Conservation (phyloP, 495 filamentous ascomycete genomes). For the Penicillium macrosclerotiorum region DNA sequence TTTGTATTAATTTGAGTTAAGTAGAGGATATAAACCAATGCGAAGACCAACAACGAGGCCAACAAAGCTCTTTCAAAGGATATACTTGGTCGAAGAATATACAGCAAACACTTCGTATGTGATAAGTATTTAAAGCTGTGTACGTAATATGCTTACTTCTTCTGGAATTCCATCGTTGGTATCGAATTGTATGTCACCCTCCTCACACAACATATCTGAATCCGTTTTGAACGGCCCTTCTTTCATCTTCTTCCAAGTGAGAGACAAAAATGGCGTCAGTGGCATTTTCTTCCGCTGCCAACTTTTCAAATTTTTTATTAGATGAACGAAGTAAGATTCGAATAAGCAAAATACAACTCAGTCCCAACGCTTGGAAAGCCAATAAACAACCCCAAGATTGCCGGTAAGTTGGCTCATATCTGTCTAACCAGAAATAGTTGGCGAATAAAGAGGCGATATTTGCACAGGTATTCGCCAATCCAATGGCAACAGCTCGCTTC, state of each 20-base stretch:
- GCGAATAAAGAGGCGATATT: slow-evolving; percentile 12
- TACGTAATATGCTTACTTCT: too few species aligned
- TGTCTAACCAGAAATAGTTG: slow-evolving; percentile 19
- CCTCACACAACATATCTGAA: slow-evolving; percentile 20
- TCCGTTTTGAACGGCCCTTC: slow-evolving; percentile 16
- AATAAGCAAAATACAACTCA: slow-evolving; percentile 15
- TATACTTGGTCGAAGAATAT: too few species aligned
- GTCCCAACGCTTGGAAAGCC: slow-evolving; percentile 14
- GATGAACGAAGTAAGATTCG: slow-evolving; percentile 8
- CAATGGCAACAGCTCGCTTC: slow-evolving; percentile 10
- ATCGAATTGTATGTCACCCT: too few species aligned
- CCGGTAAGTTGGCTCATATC: slow-evolving; percentile 14
- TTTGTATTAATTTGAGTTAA: too few species aligned
- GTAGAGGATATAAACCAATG: too few species aligned
- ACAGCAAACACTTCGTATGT: background rate
- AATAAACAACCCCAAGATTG: slow-evolving; percentile 21
- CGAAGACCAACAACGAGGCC: too few species aligned
- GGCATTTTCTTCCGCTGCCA: slow-evolving; percentile 9
- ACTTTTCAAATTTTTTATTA: slow-evolving; percentile 17
- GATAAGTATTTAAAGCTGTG: background rate
- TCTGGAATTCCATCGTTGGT: too few species aligned
- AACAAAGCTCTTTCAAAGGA: too few species aligned
- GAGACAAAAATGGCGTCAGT: slow-evolving; percentile 7
- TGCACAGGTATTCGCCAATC: slow-evolving; percentile 9
- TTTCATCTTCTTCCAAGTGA: slow-evolving; percentile 9